Conservation (phyloP, 2,329 filamentous ascomycete genomes). For the Colletotrichum sp. region DNA sequence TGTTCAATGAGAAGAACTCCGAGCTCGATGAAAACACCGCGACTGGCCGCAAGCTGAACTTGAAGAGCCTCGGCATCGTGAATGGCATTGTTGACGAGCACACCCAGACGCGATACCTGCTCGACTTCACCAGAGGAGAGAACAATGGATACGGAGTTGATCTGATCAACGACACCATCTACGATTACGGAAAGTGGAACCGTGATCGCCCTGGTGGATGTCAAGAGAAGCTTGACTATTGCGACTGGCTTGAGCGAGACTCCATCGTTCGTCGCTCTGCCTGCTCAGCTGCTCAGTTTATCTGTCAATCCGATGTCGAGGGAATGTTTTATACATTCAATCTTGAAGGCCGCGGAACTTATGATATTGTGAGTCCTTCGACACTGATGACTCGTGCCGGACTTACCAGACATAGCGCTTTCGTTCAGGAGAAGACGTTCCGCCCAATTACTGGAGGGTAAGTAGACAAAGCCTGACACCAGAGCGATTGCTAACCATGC, state of each 20-base stretch:
- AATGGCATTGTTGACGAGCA: conserved; percentile 32
- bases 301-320: conserved; percentile 44
- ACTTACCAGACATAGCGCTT: background rate
- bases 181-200: background rate
- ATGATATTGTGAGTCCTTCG: background rate
- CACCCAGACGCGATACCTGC: background rate
- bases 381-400: rapidly evolving
- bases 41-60: background rate
- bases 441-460: background rate
- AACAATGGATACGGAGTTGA: background rate
- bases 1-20: background rate
- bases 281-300: background rate
- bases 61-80: background rate
- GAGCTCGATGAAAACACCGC: background rate
- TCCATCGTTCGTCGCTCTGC: background rate
- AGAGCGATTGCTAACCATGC: background rate
- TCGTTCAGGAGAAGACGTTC: background rate
- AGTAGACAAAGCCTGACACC: background rate
- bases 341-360: background rate
- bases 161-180: conserved; percentile 1
- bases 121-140: background rate
- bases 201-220: background rate
- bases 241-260: background rate
- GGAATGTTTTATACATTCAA: conserved; percentile 46
- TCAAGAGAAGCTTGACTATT: background rate